Conservation (phyloP, 768 basidiomycete species). For the Hortiboletus campestris region DNA sequence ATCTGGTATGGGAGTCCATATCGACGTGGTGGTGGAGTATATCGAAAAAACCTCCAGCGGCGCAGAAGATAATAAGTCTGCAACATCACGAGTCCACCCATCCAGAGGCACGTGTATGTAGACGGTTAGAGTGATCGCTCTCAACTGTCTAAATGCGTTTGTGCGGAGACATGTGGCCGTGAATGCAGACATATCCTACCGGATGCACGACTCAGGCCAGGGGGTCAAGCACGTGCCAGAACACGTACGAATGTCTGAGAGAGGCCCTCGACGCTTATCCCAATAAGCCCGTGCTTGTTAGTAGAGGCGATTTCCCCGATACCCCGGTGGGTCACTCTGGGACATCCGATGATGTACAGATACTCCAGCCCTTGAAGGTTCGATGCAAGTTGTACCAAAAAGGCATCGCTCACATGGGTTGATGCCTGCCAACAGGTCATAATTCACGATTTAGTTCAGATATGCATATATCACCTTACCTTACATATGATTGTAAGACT, state of each 20-base stretch:
- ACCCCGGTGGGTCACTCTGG: slow-evolving; percentile 62
- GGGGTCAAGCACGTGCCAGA: background rate
- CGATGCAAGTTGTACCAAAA: slow-evolving; percentile 51
- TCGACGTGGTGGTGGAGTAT: slow-evolving; percentile 47
- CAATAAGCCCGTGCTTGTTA: slow-evolving; percentile 46
- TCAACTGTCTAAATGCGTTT: slow-evolving; percentile 42
- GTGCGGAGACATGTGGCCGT: slow-evolving; percentile 35
- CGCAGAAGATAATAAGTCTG: slow-evolving; percentile 42
- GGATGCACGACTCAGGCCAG: background rate
- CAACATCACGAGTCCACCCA: slow-evolving; percentile 46
- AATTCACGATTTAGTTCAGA: background rate
- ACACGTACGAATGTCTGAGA: slow-evolving; percentile 56
- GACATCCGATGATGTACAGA: slow-evolving; percentile 64
- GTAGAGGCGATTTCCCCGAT: slow-evolving; percentile 48
- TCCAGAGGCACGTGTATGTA: slow-evolving; percentile 35
- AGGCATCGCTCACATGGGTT: slow-evolving; percentile 53
- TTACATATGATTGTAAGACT: slow-evolving; percentile 70
- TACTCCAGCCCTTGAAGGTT: slow-evolving; percentile 51
- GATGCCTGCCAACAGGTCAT: slow-evolving; percentile 44
- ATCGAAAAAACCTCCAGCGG: slow-evolving; percentile 64
- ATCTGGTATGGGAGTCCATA: slow-evolving; percentile 40
- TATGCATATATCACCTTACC: slow-evolving; percentile 35
- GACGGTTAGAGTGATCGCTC: slow-evolving; percentile 58
- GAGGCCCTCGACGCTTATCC: slow-evolving; percentile 61
- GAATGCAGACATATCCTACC: slow-evolving; percentile 55